Conservation (phyloP, 257 asterid genomes). For the Ballota nigra region DNA sequence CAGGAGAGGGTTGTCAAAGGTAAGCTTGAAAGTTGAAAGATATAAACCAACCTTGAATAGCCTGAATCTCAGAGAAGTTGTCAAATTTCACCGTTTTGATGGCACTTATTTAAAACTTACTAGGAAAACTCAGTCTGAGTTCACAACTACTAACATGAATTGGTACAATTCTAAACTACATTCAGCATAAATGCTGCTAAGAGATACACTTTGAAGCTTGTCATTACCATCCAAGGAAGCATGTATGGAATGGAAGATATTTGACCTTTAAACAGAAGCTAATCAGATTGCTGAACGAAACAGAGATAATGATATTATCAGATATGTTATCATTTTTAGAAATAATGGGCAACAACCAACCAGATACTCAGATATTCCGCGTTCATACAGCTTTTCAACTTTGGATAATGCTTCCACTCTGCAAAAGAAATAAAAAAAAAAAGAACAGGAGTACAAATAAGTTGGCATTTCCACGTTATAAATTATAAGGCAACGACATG, state of each 20-base stretch:
- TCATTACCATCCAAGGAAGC: neutral
- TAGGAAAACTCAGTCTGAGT: neutral
- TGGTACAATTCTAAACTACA: neutral
- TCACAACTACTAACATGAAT: slow-evolving; percentile 1
- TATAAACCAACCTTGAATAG: neutral
- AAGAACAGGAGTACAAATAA: neutral
- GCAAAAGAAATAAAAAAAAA: slow-evolving; percentile 26
- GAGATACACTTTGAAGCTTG: slow-evolving; percentile 5
- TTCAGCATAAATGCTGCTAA: slow-evolving; percentile 1
- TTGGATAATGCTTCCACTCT: slow-evolving; percentile 63
- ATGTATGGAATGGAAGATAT: neutral
- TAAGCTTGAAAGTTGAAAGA: neutral
- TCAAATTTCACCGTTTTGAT: slow-evolving; percentile 6
- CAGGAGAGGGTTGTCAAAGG: slow-evolving; percentile 13
- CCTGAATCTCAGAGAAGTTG: slow-evolving; percentile 1
- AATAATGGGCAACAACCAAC: slow-evolving; percentile 39
- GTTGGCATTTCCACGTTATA: neutral
- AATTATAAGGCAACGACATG: slow-evolving; percentile 6
- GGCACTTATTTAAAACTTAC: neutral
- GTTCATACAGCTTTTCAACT: slow-evolving; percentile 75
- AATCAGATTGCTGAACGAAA: neutral
- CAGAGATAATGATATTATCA: neutral
- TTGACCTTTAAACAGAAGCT: neutral
- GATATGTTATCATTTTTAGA: neutral
- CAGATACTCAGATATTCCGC: slow-evolving; percentile 90